Evolutionary conservation across 352 stramenopile genomes (phyloP), one percentile per base, ranked within the genome.

Genomic region (Phytopythium chamaehyphon): DNA sequence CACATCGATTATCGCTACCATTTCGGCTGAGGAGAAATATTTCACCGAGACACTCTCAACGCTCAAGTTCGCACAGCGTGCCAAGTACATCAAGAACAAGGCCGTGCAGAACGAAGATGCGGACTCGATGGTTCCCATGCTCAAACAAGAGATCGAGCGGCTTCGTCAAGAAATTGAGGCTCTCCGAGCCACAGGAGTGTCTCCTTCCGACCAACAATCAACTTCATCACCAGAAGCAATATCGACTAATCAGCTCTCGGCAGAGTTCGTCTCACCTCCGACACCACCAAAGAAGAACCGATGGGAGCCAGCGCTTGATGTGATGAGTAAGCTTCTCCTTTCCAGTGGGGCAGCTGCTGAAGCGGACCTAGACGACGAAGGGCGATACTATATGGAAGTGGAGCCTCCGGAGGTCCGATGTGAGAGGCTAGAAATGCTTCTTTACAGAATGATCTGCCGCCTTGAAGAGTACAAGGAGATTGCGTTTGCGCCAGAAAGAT

Each of bases 1-100:
- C 47, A 95, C 87, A 15, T 90, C 78, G 33, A 88, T 96, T 44
- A 72, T 95, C 14, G 83, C 78, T 6, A 93, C 83, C 0, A 86
- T 92, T 33, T 81, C 82, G 6, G 71, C 80, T 0, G 75, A 92
- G 40, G 84, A 92, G 14, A 88, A 89, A 37, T 96, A 86, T 49
- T 90, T 92, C 40, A 78, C 67, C 1, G 87, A 96, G 61, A 95
- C 87, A 26, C 24, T 96, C 4, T 93, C 83, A 16, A 95, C 87
- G 12, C 59, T 96, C 14, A 90, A 92, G 51, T 96, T 95, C 61
- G 86, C 84, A 11, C 80, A 94, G 35, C 81, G 87, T 11, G 87
- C 85, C 16, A 96, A 93, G 58, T 93, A 81, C 50, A 94, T 95
- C 59, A 92, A 95, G 58, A 95, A 91, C 64, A 89, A 90, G 24